phyloP scores from a whole-genome alignment of 148 eudicot species.

The Fagopyrum tataricum region DNA sequence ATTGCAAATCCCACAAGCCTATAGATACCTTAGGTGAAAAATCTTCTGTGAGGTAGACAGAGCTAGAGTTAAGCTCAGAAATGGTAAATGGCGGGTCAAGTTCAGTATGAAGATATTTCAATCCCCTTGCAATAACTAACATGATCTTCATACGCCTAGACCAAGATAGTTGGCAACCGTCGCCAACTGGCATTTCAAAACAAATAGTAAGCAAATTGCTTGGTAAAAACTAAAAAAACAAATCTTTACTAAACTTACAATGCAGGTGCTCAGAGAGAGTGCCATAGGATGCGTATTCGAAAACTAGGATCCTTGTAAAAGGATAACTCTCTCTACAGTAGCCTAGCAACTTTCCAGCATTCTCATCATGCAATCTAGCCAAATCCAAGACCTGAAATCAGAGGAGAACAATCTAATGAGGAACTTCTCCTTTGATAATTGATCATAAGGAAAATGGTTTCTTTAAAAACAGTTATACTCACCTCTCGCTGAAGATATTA shows the following conservation, averaged over 20 bases:
- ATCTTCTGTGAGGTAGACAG: slow-evolving; percentile 91
- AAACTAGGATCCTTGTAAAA: slow-evolving; percentile 85
- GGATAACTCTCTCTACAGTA: slow-evolving; percentile 80
- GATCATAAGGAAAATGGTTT: neutral
- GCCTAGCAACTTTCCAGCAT: slow-evolving; percentile 74
- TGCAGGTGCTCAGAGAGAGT: slow-evolving; percentile 89
- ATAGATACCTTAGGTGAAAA: slow-evolving; percentile 84
- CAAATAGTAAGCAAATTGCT: neutral
- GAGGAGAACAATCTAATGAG: neutral
- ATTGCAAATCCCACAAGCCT: neutral
- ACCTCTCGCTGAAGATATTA: slow-evolving; percentile 92
- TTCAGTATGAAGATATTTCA: slow-evolving; percentile 84
- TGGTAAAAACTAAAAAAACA: neutral
- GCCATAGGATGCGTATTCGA: slow-evolving; percentile 89
- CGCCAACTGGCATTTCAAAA: slow-evolving; percentile 51
- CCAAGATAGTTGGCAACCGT: slow-evolving; percentile 93
- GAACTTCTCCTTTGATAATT: neutral
- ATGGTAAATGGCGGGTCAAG: slow-evolving; percentile 84
- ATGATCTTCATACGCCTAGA: slow-evolving; percentile 88
- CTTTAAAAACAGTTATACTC: neutral
- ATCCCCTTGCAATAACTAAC: slow-evolving; percentile 72
- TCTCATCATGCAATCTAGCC: slow-evolving; percentile 81
- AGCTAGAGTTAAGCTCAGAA: slow-evolving; percentile 71
- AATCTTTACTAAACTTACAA: slow-evolving; percentile 43
- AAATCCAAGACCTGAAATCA: slow-evolving; percentile 72